These are phyloP conservation scores for Saposhnikovia divaricata DNA, from an alignment of 129 eudicot genomes.

Conservation along the genomic window DNA sequence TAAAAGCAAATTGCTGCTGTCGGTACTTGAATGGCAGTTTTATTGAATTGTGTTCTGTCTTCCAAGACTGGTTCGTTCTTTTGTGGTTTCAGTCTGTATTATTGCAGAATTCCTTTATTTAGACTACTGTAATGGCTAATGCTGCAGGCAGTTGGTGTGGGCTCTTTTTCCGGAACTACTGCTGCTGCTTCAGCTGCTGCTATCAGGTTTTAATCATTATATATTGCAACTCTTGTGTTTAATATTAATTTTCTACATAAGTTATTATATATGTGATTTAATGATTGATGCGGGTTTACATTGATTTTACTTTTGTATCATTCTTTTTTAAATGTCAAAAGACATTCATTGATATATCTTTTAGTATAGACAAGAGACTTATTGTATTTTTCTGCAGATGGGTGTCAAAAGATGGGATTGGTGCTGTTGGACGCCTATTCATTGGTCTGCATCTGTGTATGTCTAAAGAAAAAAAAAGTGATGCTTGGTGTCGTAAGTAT, in stretches of 20 bases:
- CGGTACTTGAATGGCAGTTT: not conserved
- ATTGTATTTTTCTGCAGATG: constrained; percentile 45
- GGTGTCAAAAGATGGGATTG: constrained; percentile 99
- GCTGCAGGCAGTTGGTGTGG: constrained; percentile 93
- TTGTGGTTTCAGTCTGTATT: not conserved
- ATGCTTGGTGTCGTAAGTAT: constrained; percentile 10
- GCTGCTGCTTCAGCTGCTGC: constrained; percentile 99
- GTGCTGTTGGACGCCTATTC: constrained; percentile 92
- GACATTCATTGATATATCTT: not conserved
- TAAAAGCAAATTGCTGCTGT: not conserved
- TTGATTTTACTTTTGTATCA: not conserved
- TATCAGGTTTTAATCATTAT: constrained; percentile 50
- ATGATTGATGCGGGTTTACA: not conserved
- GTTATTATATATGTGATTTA: not conserved
- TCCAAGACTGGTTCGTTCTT: not conserved
- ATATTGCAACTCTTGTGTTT: not conserved
- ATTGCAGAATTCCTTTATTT: not conserved
- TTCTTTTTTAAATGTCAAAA: not conserved
- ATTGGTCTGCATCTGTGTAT: constrained; percentile 43
- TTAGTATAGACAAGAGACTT: constrained; percentile 3
- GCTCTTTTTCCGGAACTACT: constrained; percentile 75
- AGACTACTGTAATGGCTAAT: constrained; percentile 2
- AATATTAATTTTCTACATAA: not conserved
- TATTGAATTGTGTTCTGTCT: not conserved
- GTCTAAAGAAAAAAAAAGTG: constrained; percentile 14